A percentile compares a stretch with the other conserved stretches of the same genome.
Conservation (phyloP, 257 asterid species). For the Phtheirospermum japonicum region DNA sequence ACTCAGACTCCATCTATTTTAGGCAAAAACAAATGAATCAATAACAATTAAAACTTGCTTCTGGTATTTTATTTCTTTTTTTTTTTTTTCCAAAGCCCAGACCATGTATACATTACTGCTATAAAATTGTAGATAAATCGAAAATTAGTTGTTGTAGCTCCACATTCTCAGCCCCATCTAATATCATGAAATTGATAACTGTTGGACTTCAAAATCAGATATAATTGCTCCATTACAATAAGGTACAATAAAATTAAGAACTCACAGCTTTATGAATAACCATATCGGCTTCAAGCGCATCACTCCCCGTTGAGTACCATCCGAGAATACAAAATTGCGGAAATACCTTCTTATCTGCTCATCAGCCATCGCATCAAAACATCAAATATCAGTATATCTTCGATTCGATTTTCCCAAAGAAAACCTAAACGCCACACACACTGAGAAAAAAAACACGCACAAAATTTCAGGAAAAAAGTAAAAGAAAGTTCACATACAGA, state of each 20-base stretch:
- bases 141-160: background rate
- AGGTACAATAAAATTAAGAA: constrained; percentile 14
- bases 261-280: constrained; percentile 92
- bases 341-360: constrained; percentile 91
- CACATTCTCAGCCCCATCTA: background rate
- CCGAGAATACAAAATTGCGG: constrained; percentile 85
- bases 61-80: no score
- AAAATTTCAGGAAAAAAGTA: no score
- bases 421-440: no score
- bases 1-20: background rate
- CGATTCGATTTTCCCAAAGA: background rate
- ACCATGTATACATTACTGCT: background rate
- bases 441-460: no score
- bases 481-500: constrained; percentile 45
- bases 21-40: background rate
- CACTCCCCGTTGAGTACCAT: constrained; percentile 98
- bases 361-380: constrained; percentile 1
- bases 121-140: background rate
- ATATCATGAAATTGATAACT: no score
- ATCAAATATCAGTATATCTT: constrained; percentile 20
- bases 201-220: background rate
- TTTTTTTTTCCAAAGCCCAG: background rate
- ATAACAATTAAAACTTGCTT: background rate
- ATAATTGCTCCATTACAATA: background rate
- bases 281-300: constrained; percentile 90